Percentiles rank a stretch among this genome's conserved stretches.
Conservation (phyloP, 176 grass and related monocot species). For the Rhynchospora breviuscula region DNA sequence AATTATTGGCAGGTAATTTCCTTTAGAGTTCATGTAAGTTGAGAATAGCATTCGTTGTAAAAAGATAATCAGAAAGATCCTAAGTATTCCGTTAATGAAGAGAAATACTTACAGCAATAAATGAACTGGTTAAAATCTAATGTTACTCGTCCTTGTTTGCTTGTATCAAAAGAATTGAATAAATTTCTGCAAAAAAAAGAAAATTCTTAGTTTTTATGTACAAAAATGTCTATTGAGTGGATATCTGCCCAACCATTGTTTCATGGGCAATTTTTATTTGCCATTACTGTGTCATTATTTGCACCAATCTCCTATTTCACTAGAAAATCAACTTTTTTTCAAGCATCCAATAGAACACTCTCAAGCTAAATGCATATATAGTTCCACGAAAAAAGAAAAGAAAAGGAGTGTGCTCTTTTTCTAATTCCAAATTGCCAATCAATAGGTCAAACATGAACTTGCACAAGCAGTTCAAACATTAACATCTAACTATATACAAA, state of each 20-base stretch:
- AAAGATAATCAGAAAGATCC: background rate
- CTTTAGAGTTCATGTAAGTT: background rate
- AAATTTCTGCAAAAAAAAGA: conserved; percentile 42
- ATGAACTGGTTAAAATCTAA: conserved; percentile 89
- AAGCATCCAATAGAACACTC: conserved; percentile 1
- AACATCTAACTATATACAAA: background rate
- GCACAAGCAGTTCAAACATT: background rate
- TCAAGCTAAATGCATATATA: background rate
- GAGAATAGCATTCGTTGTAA: background rate
- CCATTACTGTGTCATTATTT: background rate
- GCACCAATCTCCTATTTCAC: background rate
- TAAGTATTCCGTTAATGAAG: background rate
- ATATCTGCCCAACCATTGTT: background rate
- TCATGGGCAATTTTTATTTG: background rate
- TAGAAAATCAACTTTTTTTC: background rate
- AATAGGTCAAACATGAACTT: background rate
- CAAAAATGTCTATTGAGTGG: background rate
- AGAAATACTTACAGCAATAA: conserved; percentile 66
- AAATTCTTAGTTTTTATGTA: background rate
- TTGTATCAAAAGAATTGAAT: conserved; percentile 74
- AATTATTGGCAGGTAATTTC: background rate
- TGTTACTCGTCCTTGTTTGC: conserved; percentile 69
- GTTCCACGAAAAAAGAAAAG: background rate
- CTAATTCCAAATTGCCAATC: background rate
- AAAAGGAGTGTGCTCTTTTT: background rate